These are phyloP conservation scores for Ceratobasidium sp. DNA, from an alignment of 1,284 basidiomycete species.

Conservation along the genomic window DNA sequence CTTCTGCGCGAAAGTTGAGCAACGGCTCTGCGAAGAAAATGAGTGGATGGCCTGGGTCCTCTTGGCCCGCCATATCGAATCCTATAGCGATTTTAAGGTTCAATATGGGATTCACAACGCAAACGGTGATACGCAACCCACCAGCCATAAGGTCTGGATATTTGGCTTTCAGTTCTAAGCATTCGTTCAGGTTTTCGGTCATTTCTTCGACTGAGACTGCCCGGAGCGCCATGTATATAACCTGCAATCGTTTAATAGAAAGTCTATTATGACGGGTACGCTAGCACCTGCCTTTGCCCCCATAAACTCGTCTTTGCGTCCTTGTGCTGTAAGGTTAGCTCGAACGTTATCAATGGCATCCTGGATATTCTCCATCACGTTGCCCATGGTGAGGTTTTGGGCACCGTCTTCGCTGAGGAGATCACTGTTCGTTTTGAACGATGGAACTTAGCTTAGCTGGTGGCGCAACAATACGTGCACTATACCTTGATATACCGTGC, in stretches of 20 bases:
- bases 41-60: constrained; percentile 74
- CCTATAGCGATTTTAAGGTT: constrained; percentile 60
- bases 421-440: too few relatives aligned
- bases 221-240: constrained; percentile 80
- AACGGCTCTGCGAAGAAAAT: constrained; percentile 75
- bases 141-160: constrained; percentile 82
- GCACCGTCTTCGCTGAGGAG: constrained; percentile 71
- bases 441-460: constrained; percentile 46
- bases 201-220: constrained; percentile 71
- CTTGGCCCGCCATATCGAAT: constrained; percentile 85
- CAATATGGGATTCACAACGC: not conserved
- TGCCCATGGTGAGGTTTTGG: constrained; percentile 69
- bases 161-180: constrained; percentile 77
- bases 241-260: constrained; percentile 58
- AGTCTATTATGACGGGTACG: not conserved
- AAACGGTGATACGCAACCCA: constrained; percentile 50
- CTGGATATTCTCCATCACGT: constrained; percentile 66
- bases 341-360: constrained; percentile 69
- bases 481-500: too few relatives aligned
- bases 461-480: constrained; percentile 72
- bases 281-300: constrained; percentile 68
- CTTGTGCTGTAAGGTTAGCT: constrained; percentile 66
- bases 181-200: constrained; percentile 78
- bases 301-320: constrained; percentile 72
- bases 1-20: constrained; percentile 70